Base-by-base conservation (phyloP, 495 filamentous ascomycete species). In the Aspergillus biplanus region DNA sequence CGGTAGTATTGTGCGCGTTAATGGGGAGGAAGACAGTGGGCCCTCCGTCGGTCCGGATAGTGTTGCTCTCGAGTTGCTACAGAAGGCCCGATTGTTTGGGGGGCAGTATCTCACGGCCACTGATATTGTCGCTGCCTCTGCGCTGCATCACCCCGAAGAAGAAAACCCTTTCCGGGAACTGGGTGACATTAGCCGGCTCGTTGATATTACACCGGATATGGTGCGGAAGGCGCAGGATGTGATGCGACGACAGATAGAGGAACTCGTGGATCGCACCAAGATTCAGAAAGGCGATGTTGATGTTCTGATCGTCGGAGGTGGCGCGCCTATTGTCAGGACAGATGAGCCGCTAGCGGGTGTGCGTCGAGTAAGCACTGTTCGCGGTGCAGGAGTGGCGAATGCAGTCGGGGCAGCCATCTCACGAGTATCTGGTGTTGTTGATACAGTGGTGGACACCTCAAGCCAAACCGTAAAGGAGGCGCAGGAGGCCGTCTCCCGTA, bases 351-450 rank as follows among this genome's bases (percentile, higher is more conserved):
- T 72, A 2, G 49, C 46, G 0, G 70, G 70, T 7, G 67, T 72
- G 5, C 66, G 65, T 12, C 62, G 47, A 18, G 56, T 69, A 33
- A 59, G 59, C 18, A 66, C 54, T 0, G 65, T 68, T 12, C 65
- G 63, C 15, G 66, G 66, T 13, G 68, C 71, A 5, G 77, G 74
- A n/a, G 80, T 85, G 8, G 84, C 83, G 1, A 86, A 86, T 67
- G 83, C 84, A 0, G 81, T 86, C 42, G 83, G 84, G 6, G 83
- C 84, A 50, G 85, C 85, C 6, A 84, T 80, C 55, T 78, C 81
- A 33, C 60, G 63, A 11, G 63, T 72, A 5, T 65, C 62, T 7
- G 70, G 65, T 27, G 59, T 67, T 6, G 59, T 81, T 39, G 81
- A 83, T 59, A 78, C 76, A 7, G 74, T 82, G 5, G 71, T 76